Base-by-base conservation (phyloP, 768 basidiomycete species). In the Tricholoma flavovirens region DNA sequence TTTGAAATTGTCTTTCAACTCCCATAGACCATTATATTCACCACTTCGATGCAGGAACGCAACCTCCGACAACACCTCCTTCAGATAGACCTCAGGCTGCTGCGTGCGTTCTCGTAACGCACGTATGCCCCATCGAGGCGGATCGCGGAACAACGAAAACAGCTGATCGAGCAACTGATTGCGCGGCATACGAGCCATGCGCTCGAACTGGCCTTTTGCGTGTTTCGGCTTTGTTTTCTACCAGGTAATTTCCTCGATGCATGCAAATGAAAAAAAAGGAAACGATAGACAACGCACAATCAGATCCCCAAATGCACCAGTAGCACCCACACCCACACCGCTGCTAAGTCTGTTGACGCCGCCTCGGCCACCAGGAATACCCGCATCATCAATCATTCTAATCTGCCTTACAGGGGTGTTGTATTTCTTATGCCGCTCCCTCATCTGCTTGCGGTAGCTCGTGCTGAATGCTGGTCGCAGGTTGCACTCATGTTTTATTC, bases 161-260 rank as follows among this genome's bases (percentile, higher is more conserved):
- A 97, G 77, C 54, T 87, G 73, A 68, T 97, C 92, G 69, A 93
- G 77, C 7, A 97, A 80, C 66, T 95, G 88, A 72, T 93, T 88
- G 54, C 87, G 80, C 5, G 92, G 91, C 72, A 97, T 86, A 67
- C 94, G 90, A n/a, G 89, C 87, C 83, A 90, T 88, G 62, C 90
- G 88, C 70, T 94, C 91, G 73, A 88, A 88, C 12, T 81, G 74
- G 26, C 87, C 87, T 62, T 90, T 89, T 15, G 77, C 69, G 1
- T 75, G 77, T 67, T 87, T 90, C 36, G 73, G 80, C 71, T 86
- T 90, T 14, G 83, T 76, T 78, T 81, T 82, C 87, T 86, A 60
- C 11, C 57, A 59, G 40, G 46, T 2, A 32, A 45, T 51, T 19
- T 17, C 30, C n/a, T 26, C 12, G 36, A 33, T 15, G 9, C 21